Base-by-base conservation (phyloP, 306 rosid genomes). In the Inga oerstediana region DNA sequence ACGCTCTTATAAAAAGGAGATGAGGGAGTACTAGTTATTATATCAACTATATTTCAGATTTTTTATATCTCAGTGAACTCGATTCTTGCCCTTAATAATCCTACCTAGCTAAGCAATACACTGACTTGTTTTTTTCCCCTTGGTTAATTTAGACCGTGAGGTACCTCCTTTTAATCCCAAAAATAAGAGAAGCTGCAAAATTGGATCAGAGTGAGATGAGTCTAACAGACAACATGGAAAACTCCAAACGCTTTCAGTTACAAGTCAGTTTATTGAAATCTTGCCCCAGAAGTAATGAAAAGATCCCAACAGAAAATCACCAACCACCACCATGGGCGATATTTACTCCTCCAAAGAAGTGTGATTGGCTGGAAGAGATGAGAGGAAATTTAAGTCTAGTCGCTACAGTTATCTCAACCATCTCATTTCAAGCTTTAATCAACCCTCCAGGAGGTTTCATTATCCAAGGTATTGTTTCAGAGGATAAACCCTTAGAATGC, bases 1-100 rank as follows among this genome's bases (percentile, higher is more conserved):
- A 6, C 0, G 1, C 41, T 37, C 1, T 37, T 37, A 1, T 39
- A 39, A 39, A 39, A 0, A 5, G 0, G 41, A 37, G 1, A 39
- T 0, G 8, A 39, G 8, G 7, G 43, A 39, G 1, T 39, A 39
- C 43, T 39, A 39, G 1, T 0, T 39, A 39, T 39, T 39, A 39
- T 39, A 39, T 39, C 8, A 39, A 39, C 43, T 6, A 39, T 39
- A 37, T 39, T 39, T 39, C 43, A 39, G 1, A 39, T 39, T 39
- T 39, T 49, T 49, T 49, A 49, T 49, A 49, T 49, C 56, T 49
- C 3, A 14, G 56, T 12, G 17, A 1, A 12, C 56, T 49, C 6
- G 0, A 49, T 49, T 49, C 56, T 49, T 49, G 54, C 58, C 20
- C 58, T 5, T 37, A 51, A 15, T n/a, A 1, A 15, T 51, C 58